Percentiles rank a stretch among this genome's conserved stretches.
These are phyloP conservation scores for Tolypocladium ophioglossoides DNA, from an alignment of 2,329 filamentous ascomycete species.

Conservation along the genomic window DNA sequence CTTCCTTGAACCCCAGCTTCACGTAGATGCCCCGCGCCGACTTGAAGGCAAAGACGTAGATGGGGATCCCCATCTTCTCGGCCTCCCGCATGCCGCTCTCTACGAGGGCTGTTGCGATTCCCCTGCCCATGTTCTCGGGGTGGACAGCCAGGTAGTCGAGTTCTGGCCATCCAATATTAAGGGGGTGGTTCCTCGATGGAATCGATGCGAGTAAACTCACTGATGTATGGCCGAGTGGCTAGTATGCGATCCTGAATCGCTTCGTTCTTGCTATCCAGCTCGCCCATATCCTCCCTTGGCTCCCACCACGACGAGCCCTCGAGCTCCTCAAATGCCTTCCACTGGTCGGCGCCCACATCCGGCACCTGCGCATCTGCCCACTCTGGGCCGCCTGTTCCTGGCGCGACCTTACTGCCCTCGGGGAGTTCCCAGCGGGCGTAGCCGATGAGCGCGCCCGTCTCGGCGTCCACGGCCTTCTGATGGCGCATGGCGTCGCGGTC, in stretches of 20 bases:
- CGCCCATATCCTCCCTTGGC: constrained; percentile 3
- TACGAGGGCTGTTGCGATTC: too few relatives aligned
- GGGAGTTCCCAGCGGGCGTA: constrained; percentile 13
- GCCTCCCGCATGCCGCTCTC: too few relatives aligned
- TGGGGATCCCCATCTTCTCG: constrained; percentile 3
- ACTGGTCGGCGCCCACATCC: neutral
- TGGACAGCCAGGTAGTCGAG: too few relatives aligned
- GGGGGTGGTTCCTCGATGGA: too few relatives aligned
- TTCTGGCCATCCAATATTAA: too few relatives aligned
- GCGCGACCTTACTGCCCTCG: constrained; percentile 1
- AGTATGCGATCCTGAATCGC: too few relatives aligned
- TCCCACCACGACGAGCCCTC: constrained; percentile 5
- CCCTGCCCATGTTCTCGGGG: too few relatives aligned
- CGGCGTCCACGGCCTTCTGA: constrained; percentile 10
- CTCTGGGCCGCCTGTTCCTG: too few relatives aligned
- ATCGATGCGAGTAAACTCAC: too few relatives aligned
- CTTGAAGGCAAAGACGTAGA: constrained; percentile 13
- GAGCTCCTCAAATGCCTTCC: constrained; percentile 1
- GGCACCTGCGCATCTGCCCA: too few relatives aligned
- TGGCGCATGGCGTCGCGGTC: constrained; percentile 9
- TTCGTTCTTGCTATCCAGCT: constrained; percentile 11
- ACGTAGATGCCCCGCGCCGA: constrained; percentile 12
- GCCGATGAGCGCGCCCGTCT: constrained; percentile 11
- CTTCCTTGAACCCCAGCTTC: constrained; percentile 12
- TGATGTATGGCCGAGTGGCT: too few relatives aligned